phyloP scores from a whole-genome alignment of 2,329 filamentous ascomycete genomes.

The Pyrenochaeta sp. region DNA sequence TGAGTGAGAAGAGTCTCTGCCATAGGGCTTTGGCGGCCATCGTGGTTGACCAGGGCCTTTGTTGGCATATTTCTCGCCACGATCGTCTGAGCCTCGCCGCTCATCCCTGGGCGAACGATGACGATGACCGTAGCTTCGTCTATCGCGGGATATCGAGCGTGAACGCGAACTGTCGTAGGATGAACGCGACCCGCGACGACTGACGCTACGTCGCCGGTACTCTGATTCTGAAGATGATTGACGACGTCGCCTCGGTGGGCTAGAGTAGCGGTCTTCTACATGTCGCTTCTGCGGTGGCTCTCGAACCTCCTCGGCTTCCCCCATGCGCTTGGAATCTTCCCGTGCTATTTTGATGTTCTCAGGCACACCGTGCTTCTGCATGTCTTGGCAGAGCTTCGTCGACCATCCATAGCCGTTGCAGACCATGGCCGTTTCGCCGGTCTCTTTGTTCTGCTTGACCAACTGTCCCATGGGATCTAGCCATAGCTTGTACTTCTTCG shows the following conservation, averaged over 20 bases:
- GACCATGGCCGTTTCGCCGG: slow-evolving; percentile 69
- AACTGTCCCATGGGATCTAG: slow-evolving; percentile 79
- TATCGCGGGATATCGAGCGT: slow-evolving; percentile 24
- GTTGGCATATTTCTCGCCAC: slow-evolving; percentile 15
- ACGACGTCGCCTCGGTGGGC: slow-evolving; percentile 20
- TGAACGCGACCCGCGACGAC: slow-evolving; percentile 23
- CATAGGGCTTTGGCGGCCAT: slow-evolving; percentile 14
- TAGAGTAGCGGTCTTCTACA: slow-evolving; percentile 5
- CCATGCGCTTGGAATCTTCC: slow-evolving; percentile 27
- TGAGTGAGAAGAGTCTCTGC: slow-evolving; percentile 15
- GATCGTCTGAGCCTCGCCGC: slow-evolving; percentile 13
- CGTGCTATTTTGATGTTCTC: slow-evolving; percentile 31
- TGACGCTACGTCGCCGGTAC: slow-evolving; percentile 17
- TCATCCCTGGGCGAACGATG: slow-evolving; percentile 18
- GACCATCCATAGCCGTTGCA: slow-evolving; percentile 93
- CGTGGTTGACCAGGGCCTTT: slow-evolving; percentile 14
- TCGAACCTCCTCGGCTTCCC: slow-evolving; percentile 11
- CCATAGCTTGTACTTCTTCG: slow-evolving; percentile 55
- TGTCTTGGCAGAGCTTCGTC: slow-evolving; percentile 78
- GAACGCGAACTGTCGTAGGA: slow-evolving; percentile 20
- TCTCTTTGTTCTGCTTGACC: slow-evolving; percentile 70
- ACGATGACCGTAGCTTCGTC: slow-evolving; percentile 16
- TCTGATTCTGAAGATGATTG: slow-evolving; percentile 27
- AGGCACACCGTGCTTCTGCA: slow-evolving; percentile 63
- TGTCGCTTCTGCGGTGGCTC: slow-evolving; percentile 12